A percentile compares a stretch with the other conserved stretches of the same genome.
phyloP scores from a whole-genome alignment of 2,329 filamentous ascomycete species.

The Fusarium neocosmosporiellum region DNA sequence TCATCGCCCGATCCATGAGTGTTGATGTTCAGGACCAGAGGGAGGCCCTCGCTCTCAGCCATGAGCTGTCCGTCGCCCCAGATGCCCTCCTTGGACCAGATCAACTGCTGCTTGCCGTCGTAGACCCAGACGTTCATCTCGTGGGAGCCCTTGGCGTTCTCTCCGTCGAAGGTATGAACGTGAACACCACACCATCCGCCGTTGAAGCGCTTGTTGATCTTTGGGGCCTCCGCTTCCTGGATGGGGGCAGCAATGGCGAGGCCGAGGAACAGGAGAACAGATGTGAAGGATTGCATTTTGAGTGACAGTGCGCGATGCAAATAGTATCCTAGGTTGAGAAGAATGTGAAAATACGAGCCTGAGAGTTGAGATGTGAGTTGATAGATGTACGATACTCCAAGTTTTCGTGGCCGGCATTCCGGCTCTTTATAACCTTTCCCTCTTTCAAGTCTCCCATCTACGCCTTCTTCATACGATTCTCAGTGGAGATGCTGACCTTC shows the following conservation, averaged over 20 bases:
- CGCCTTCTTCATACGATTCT: not conserved
- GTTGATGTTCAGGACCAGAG: not conserved
- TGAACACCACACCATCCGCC: not conserved
- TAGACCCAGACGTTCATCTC: not conserved
- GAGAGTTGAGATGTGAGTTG: not conserved
- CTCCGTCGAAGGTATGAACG: not conserved
- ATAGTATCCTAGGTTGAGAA: not conserved
- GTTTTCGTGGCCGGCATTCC: not conserved
- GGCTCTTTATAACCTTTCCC: not conserved
- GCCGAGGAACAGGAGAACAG: not conserved
- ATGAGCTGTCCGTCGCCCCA: not conserved
- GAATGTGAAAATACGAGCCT: not conserved
- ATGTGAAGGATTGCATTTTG: not conserved
- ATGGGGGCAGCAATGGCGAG: not conserved
- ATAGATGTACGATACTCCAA: not conserved
- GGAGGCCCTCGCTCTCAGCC: not conserved
- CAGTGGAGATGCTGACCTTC: not conserved
- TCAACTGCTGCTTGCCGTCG: not conserved
- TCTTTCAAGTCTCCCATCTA: not conserved
- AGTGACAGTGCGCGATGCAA: not conserved
- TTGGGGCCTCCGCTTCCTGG: not conserved
- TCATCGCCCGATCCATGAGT: not conserved
- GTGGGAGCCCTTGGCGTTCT: not conserved
- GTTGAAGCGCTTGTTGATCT: not conserved
- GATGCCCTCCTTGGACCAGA: not conserved